A percentile compares a stretch with the other conserved stretches of the same genome.
Conservation (phyloP, 495 filamentous ascomycete genomes). For the Evansstolkia leycettana region DNA sequence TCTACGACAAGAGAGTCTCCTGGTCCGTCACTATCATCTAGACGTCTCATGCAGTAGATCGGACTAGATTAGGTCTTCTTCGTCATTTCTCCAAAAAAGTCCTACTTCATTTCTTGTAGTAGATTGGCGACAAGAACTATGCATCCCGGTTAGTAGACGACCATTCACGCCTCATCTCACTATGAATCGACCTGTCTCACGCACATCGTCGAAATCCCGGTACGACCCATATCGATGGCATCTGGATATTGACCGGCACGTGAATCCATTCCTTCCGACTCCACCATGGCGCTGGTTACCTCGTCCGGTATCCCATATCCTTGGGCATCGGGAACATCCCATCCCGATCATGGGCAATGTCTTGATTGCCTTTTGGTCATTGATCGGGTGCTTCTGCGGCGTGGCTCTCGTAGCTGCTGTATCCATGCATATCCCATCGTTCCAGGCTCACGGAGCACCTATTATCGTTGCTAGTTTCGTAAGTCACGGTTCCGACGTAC, state of each 20-base stretch:
- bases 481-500: slow-evolving; percentile 7
- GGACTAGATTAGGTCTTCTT: no score
- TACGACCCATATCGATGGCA: slow-evolving; percentile 25
- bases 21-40: no score
- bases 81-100: no score
- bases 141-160: no score
- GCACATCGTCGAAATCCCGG: background rate
- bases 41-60: no score
- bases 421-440: slow-evolving; percentile 25
- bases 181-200: no score
- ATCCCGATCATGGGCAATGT: slow-evolving; percentile 24
- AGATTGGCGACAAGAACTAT: no score
- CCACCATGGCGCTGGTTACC: slow-evolving; percentile 28
- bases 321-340: slow-evolving; percentile 24
- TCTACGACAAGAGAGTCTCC: no score
- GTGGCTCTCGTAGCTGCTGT: slow-evolving; percentile 29
- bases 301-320: slow-evolving; percentile 24
- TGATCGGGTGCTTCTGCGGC: slow-evolving; percentile 32
- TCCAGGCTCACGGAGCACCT: slow-evolving; percentile 23
- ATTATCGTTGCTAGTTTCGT: slow-evolving; percentile 32
- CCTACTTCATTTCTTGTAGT: no score
- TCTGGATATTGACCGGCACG: slow-evolving; percentile 53
- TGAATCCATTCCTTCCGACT: slow-evolving; percentile 49
- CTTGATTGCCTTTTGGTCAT: slow-evolving; percentile 26
- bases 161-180: no score